Evolutionary conservation across 805 yeast genomes (phyloP).

Genomic region (Candida ortonii): DNA sequence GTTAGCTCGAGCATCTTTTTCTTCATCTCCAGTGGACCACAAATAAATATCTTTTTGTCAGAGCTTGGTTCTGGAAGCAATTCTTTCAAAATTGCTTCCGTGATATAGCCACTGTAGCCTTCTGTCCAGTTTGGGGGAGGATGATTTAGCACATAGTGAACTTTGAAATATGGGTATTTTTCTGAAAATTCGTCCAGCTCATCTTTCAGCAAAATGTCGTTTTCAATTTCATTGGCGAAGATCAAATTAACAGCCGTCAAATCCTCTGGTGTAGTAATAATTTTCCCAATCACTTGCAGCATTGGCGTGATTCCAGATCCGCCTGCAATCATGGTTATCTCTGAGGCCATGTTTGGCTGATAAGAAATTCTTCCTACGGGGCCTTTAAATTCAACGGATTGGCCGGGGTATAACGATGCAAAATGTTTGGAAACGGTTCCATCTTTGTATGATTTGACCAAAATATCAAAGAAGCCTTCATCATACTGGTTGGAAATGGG

Average conservation of each 20-base stretch:
- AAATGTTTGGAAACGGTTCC: constrained; percentile 68
- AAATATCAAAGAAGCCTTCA: constrained; percentile 69
- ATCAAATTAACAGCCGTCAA: constrained; percentile 57
- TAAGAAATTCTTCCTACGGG: constrained; percentile 75
- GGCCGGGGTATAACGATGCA: constrained; percentile 63
- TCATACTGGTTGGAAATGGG: constrained; percentile 73
- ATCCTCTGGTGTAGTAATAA: constrained; percentile 69
- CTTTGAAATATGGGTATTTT: constrained; percentile 59
- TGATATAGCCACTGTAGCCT: constrained; percentile 59
- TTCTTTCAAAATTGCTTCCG: constrained; percentile 53
- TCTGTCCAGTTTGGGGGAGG: constrained; percentile 57
- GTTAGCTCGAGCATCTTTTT: constrained; percentile 47
- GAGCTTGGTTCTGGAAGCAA: constrained; percentile 49
- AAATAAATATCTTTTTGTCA: constrained; percentile 59
- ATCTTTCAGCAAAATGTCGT: constrained; percentile 67
- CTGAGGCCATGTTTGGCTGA: constrained; percentile 53
- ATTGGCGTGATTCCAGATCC: constrained; percentile 92
- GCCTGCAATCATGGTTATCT: constrained; percentile 72
- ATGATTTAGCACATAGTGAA: constrained; percentile 54
- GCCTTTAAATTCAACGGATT: constrained; percentile 68
- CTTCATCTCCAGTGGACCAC: constrained; percentile 77
- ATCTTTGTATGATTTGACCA: constrained; percentile 71
- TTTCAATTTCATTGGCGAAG: constrained; percentile 72
- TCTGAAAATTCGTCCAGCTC: constrained; percentile 70
- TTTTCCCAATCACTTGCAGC: constrained; percentile 70